phyloP scores from a whole-genome alignment of 2,329 filamentous ascomycete species.

The Nothophaeocryptopus gaeumannii region DNA sequence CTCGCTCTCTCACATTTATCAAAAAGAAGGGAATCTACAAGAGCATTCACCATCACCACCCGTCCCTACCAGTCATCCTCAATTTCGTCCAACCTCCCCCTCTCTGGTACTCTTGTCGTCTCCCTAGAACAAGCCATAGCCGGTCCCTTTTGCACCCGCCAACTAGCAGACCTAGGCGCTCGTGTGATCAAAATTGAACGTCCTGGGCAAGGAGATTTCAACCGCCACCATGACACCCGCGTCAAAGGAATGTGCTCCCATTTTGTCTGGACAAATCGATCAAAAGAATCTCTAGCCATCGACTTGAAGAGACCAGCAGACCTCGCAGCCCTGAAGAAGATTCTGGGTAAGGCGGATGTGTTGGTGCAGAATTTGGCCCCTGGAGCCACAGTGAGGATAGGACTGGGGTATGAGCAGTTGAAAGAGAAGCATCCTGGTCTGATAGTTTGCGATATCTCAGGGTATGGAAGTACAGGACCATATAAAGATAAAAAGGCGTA shows the following conservation, averaged over 20 bases:
- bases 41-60: too few species aligned
- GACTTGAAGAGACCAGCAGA: conserved; percentile 84
- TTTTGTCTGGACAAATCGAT: conserved; percentile 62
- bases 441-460: conserved; percentile 92
- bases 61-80: too few species aligned
- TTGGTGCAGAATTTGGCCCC: conserved; percentile 96
- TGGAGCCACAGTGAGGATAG: conserved; percentile 81
- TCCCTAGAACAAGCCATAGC: conserved; percentile 32
- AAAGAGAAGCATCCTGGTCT: conserved; percentile 75
- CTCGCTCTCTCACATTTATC: too few species aligned
- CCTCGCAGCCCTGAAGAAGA: conserved; percentile 77
- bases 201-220: conserved; percentile 29
- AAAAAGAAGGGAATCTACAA: too few species aligned
- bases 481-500: conserved; percentile 89
- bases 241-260: conserved; percentile 27
- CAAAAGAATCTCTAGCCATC: conserved; percentile 87
- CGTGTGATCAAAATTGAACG: conserved; percentile 45
- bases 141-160: conserved; percentile 37
- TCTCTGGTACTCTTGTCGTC: conserved; percentile 26
- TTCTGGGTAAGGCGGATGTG: conserved; percentile 80
- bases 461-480: conserved; percentile 91
- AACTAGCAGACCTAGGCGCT: conserved; percentile 48
- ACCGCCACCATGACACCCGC: conserved; percentile 28
- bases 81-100: conserved; percentile 17
- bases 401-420: conserved; percentile 80